Conservation (phyloP, 371 early-diverging fungal genomes). For the Rhizopus sp. region DNA sequence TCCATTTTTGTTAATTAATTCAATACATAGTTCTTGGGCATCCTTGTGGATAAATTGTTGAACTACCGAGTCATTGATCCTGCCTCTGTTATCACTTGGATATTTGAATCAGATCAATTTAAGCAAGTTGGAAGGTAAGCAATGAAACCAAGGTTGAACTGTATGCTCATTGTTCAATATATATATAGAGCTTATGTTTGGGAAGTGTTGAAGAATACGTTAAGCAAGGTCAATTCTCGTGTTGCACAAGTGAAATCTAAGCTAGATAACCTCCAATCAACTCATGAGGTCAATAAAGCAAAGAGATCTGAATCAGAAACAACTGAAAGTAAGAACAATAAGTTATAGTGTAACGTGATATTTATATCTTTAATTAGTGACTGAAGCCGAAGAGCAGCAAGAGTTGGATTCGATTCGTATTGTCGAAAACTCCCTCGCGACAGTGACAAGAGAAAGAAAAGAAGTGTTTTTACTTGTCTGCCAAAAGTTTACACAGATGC, state of each 20-base stretch:
- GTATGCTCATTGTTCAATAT: not conserved
- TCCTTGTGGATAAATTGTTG: constrained; percentile 86
- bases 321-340: constrained; percentile 33
- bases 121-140: constrained; percentile 55
- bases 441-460: constrained; percentile 77
- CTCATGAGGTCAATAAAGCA: constrained; percentile 39
- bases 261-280: constrained; percentile 41
- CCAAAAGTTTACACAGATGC: constrained; percentile 68
- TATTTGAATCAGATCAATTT: constrained; percentile 62
- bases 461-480: constrained; percentile 78
- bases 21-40: constrained; percentile 70
- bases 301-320: constrained; percentile 26
- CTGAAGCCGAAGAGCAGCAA: constrained; percentile 49
- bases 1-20: not conserved
- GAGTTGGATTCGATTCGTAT: constrained; percentile 57
- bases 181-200: constrained; percentile 5
- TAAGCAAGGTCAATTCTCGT: constrained; percentile 82
- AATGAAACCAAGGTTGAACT: not conserved
- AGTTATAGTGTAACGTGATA: not conserved
- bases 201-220: constrained; percentile 27
- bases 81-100: constrained; percentile 75
- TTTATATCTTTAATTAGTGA: constrained; percentile 25
- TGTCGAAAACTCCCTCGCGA: constrained; percentile 65
- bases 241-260: constrained; percentile 72
- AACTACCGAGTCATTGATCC: constrained; percentile 93